A percentile compares a stretch with the other conserved stretches of the same genome.
phyloP scores from a whole-genome alignment of 768 basidiomycete species.

The Boletales sp. region DNA sequence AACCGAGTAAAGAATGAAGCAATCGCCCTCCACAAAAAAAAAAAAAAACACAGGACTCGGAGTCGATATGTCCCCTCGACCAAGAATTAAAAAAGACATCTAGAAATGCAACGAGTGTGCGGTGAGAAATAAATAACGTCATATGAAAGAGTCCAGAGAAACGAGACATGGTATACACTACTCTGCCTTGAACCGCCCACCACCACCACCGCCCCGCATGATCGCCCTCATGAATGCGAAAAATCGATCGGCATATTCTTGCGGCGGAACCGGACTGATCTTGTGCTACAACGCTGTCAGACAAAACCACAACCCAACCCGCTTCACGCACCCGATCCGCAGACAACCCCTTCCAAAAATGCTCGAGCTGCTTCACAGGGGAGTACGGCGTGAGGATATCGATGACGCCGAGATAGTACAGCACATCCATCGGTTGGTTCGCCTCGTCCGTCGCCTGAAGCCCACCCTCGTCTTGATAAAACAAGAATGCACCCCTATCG shows the following conservation, averaged over 20 bases:
- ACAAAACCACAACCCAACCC: background rate
- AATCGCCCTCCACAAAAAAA: too few relatives aligned
- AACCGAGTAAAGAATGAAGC: too few relatives aligned
- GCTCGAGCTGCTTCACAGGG: slow-evolving; percentile 73
- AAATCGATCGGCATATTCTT: slow-evolving; percentile 88
- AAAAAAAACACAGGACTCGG: too few relatives aligned
- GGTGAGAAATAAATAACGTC: too few relatives aligned
- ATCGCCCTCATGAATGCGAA: slow-evolving; percentile 80
- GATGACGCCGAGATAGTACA: slow-evolving; percentile 95
- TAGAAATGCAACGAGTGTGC: too few relatives aligned
- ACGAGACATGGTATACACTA: slow-evolving; percentile 12
- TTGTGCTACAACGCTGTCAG: slow-evolving; percentile 59
- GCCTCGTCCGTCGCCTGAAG: slow-evolving; percentile 84
- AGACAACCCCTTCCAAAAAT: slow-evolving; percentile 87
- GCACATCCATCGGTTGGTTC: slow-evolving; percentile 68
- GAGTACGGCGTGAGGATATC: slow-evolving; percentile 94
- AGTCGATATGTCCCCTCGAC: too few relatives aligned
- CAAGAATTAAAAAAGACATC: background rate
- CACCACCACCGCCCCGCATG: slow-evolving; percentile 79
- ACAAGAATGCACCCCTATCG: too few relatives aligned
- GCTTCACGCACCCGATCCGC: slow-evolving; percentile 73
- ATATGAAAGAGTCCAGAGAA: background rate
- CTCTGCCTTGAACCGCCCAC: slow-evolving; percentile 46
- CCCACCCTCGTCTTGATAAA: slow-evolving; percentile 97
- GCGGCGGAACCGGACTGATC: slow-evolving; percentile 89